These are phyloP conservation scores for Penicillium cataractarum DNA, from an alignment of 495 filamentous ascomycete genomes.

Conservation along the genomic window DNA sequence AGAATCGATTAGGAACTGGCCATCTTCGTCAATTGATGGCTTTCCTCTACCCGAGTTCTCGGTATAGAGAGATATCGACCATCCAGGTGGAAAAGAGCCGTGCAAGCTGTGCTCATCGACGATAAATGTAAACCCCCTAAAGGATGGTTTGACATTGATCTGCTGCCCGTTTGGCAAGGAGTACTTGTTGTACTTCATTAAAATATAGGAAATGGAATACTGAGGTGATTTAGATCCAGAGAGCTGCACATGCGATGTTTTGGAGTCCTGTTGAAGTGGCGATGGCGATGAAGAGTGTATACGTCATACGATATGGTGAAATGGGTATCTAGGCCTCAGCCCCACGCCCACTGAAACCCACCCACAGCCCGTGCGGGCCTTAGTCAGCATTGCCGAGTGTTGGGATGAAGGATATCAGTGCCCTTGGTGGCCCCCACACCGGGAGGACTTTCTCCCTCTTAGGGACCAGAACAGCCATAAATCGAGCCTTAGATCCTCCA, in stretches of 20 bases:
- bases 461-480: no score
- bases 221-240: constrained; percentile 1
- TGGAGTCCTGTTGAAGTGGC: background rate
- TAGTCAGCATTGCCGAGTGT: background rate
- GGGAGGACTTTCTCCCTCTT: no score
- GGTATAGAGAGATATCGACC: constrained; percentile 7
- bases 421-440: no score
- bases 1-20: constrained; percentile 1
- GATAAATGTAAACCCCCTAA: constrained; percentile 3
- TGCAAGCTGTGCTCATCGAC: constrained; percentile 3
- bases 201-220: constrained; percentile 1
- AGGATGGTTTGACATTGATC: constrained; percentile 5
- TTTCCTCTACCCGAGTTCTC: constrained; percentile 2
- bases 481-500: no score
- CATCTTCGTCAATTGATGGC: background rate
- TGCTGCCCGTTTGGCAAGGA: constrained; percentile 6
- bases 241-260: background rate
- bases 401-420: no score
- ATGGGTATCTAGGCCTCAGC: background rate
- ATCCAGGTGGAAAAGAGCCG: constrained; percentile 6
- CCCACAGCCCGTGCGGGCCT: background rate
- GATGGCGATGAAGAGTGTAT: constrained; percentile 2
- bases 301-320: constrained; percentile 1
- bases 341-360: background rate
- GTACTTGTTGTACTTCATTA: constrained; percentile 7